Conservation (phyloP, 2,329 filamentous ascomycete genomes). For the Colletotrichum sp. region DNA sequence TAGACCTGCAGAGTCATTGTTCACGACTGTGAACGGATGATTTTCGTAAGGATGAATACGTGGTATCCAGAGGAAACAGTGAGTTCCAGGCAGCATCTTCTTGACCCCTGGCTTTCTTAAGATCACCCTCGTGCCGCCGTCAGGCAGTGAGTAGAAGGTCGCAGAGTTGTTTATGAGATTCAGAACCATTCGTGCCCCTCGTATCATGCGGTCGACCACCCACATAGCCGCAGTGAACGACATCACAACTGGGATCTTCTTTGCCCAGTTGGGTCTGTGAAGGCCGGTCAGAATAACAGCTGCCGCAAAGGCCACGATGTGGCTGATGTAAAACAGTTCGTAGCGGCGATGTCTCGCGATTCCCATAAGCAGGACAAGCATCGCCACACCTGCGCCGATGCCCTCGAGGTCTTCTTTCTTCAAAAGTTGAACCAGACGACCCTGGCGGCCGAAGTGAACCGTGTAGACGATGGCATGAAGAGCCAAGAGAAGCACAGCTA, state of each 20-base stretch:
- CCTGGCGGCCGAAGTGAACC: constrained; percentile 29
- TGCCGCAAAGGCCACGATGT: constrained; percentile 45
- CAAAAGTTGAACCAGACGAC: constrained; percentile 26
- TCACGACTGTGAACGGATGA: constrained; percentile 61
- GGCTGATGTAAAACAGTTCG: constrained; percentile 50
- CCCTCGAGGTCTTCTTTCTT: constrained; percentile 36
- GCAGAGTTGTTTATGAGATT: constrained; percentile 44
- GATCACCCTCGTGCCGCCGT: constrained; percentile 48
- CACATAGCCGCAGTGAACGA: constrained; percentile 44
- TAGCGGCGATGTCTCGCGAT: constrained; percentile 42
- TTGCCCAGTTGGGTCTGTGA: constrained; percentile 46
- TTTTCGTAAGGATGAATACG: constrained; percentile 52
- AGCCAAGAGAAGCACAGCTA: constrained; percentile 37
- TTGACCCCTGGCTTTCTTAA: constrained; percentile 45
- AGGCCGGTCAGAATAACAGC: constrained; percentile 44
- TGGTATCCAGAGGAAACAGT: constrained; percentile 63
- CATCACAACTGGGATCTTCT: constrained; percentile 40
- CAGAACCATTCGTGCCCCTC: constrained; percentile 30
- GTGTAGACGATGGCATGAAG: constrained; percentile 41
- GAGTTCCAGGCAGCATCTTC: constrained; percentile 31
- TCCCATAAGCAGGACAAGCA: constrained; percentile 40
- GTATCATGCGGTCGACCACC: constrained; percentile 47
- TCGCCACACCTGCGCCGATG: constrained; percentile 38
- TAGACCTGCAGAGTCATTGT: constrained; percentile 39
- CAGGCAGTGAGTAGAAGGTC: constrained; percentile 45